Evolutionary conservation across 2,329 filamentous ascomycete species (phyloP).

Genomic region (Ceratocystis destructans): DNA sequence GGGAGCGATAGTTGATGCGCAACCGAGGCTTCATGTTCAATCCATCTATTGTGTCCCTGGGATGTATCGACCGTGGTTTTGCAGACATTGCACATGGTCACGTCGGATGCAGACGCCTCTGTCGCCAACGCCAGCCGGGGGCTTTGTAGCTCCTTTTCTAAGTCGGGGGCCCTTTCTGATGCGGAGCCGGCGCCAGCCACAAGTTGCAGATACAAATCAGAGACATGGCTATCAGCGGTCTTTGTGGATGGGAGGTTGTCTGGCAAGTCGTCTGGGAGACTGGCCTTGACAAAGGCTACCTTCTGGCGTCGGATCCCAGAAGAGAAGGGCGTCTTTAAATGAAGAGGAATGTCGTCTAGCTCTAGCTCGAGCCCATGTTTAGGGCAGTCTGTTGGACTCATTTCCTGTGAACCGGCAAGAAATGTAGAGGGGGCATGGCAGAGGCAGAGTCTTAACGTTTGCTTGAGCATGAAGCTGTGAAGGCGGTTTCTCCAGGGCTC

Average conservation of each 20-base stretch:
- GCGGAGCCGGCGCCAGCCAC: conserved; percentile 38
- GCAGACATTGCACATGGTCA: conserved; percentile 28
- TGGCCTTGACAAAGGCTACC: conserved; percentile 45
- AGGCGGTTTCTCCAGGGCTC: not conserved
- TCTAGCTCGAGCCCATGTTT: conserved; percentile 28
- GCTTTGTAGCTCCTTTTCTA: conserved; percentile 3
- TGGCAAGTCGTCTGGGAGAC: conserved; percentile 25
- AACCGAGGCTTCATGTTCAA: conserved; percentile 45
- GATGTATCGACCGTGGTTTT: conserved; percentile 25
- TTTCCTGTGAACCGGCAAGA: not conserved
- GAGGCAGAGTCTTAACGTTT: too few species aligned
- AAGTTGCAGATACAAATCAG: conserved; percentile 51
- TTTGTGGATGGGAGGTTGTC: not conserved
- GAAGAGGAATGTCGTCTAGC: conserved; percentile 38
- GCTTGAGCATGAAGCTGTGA: not conserved
- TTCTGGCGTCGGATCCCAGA: conserved; percentile 40
- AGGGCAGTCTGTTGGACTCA: not conserved
- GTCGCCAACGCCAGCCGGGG: not conserved
- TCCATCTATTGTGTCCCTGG: conserved; percentile 20
- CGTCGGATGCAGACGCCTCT: not conserved
- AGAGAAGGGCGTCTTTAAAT: conserved; percentile 41
- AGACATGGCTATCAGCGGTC: not conserved
- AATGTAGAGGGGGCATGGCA: too few species aligned
- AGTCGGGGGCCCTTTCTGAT: conserved; percentile 1
- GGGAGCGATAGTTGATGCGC: conserved; percentile 57